Evolutionary conservation across 495 filamentous ascomycete species (phyloP), one percentile per base, ranked within the genome.

Genomic region (Penicillium pancosmium): DNA sequence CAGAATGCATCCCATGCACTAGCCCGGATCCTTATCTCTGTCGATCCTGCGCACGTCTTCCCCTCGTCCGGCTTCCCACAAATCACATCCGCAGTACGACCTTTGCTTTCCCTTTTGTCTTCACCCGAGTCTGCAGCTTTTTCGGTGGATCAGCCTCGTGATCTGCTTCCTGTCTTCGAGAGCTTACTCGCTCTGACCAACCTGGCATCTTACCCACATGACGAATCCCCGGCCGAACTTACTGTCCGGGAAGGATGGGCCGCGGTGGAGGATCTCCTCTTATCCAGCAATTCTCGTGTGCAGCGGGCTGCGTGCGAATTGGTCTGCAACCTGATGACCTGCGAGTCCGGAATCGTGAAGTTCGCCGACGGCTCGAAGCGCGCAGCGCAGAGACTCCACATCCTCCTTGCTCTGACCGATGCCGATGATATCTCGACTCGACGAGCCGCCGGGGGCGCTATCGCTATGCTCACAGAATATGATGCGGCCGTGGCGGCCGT

Each of bases 111-210:
- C 18, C 87, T 97, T 27, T 80, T 98, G 15, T 68, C 76, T 1
- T 74, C 81, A 7, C 79, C 86, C 36, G 73, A 76, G 35, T 62
- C 68, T 10, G 59, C 68, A 66, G 62, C 18, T 50, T 77, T 77
- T 38, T 74, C 80, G 1, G 69, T 73, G 19, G 83, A 87, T 21
- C 88, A 90, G 13, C 82, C 85, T 1, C 84, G 88, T 46, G 87
- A 93, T 68, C 86, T 97, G n/a, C 81, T 97, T 7, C 91, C 93
- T 0, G 84, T 88, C 4, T 98, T 97, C 67, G 94, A 98, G 68
- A 82, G 89, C 2, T 81, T 98, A 13, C 85, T 98, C 55, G 95
- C 94, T 2, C 83, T 98, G 31, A 97, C 94, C 1, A 98, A 98
- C 64, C 82, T 98, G 8, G 94, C 93, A 1, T 93, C 91, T 0